These are phyloP conservation scores for Saturnispora zaruensis DNA, from an alignment of 805 yeast species.

Conservation along the genomic window DNA sequence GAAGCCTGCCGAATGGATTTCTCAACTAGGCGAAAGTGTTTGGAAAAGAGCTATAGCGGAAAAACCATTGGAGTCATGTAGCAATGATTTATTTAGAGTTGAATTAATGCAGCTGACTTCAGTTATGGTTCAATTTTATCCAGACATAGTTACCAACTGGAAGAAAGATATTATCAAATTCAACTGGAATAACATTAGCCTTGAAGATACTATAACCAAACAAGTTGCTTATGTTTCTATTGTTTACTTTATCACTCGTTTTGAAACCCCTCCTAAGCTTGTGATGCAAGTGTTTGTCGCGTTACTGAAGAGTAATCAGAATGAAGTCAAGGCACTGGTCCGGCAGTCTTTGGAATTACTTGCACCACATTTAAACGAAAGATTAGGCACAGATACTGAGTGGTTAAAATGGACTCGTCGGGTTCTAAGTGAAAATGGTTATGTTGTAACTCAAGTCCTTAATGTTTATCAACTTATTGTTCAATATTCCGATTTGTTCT, in stretches of 20 bases:
- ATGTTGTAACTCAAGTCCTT: conserved; percentile 75
- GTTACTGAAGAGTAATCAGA: conserved; percentile 70
- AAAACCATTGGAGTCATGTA: conserved; percentile 51
- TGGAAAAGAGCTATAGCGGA: conserved; percentile 64
- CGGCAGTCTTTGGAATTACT: conserved; percentile 79
- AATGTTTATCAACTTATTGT: conserved; percentile 85
- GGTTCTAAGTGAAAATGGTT: conserved; percentile 83
- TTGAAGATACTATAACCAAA: conserved; percentile 82
- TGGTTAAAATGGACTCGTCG: conserved; percentile 97
- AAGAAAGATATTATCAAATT: conserved; percentile 84
- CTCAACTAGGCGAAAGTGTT: conserved; percentile 47
- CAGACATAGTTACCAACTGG: conserved; percentile 47
- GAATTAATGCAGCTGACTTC: conserved; percentile 79
- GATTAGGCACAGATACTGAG: conserved; percentile 51
- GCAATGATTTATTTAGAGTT: conserved; percentile 64
- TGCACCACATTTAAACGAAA: conserved; percentile 75
- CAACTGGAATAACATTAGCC: conserved; percentile 86
- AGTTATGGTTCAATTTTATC: conserved; percentile 59
- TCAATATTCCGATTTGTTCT: conserved; percentile 77
- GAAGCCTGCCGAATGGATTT: conserved; percentile 51
- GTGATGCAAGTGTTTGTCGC: conserved; percentile 93
- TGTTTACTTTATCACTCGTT: conserved; percentile 75
- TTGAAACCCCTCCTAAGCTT: conserved; percentile 80
- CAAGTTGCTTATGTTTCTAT: conserved; percentile 90
- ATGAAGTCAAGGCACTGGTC: conserved; percentile 75